Evolutionary conservation across 192 early-diverging fungal genomes (phyloP).

Genomic region (Kickxella alabastrina): DNA sequence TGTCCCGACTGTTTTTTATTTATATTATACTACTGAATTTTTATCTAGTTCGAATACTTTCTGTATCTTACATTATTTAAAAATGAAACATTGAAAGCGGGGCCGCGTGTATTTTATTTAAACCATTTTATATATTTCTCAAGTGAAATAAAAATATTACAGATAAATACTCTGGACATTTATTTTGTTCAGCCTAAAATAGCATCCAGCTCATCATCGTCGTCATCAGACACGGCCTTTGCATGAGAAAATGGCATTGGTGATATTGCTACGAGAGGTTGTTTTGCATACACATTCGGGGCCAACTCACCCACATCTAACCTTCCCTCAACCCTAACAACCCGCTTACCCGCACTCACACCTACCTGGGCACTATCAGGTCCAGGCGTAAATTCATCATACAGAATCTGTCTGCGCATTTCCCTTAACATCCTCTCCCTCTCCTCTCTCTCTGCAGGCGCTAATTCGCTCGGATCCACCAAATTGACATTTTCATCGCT

Average conservation of each 20-base stretch:
- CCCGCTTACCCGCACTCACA: background rate
- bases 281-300: background rate
- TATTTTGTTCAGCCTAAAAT: constrained; percentile 16
- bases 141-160: too few relatives aligned
- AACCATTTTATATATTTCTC: too few relatives aligned
- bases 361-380: background rate
- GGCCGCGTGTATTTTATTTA: too few relatives aligned
- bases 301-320: background rate
- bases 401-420: background rate
- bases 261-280: background rate
- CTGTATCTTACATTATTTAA: background rate
- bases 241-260: background rate
- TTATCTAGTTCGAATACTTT: too few relatives aligned
- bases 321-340: background rate
- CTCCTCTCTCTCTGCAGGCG: background rate
- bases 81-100: background rate
- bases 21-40: too few relatives aligned
- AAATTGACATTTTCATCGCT: background rate
- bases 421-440: background rate
- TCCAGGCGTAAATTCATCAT: background rate
- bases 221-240: constrained; percentile 12
- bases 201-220: constrained; percentile 37
- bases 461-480: background rate
- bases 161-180: too few relatives aligned
- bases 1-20: too few relatives aligned